These are phyloP conservation scores for Diplocarpon mali DNA, from an alignment of 2,329 filamentous ascomycete species.

Conservation along the genomic window DNA sequence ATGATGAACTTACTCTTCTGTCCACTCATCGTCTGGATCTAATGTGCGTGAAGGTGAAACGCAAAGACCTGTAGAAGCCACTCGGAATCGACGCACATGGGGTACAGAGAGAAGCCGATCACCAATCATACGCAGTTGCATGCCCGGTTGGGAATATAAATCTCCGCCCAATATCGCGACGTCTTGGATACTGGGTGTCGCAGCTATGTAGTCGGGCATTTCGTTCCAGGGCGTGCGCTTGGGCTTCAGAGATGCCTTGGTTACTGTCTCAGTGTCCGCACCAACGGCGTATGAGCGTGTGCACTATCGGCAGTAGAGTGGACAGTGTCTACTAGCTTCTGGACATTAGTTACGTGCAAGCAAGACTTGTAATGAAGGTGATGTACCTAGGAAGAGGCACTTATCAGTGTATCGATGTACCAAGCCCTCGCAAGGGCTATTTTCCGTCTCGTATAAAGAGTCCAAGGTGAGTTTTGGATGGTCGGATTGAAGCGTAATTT, in stretches of 20 bases:
- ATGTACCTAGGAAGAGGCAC: slow-evolving; percentile 47
- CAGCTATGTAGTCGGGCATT: slow-evolving; percentile 45
- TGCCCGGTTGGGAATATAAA: slow-evolving; percentile 43
- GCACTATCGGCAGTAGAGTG: slow-evolving; percentile 52
- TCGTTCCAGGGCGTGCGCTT: slow-evolving; percentile 38
- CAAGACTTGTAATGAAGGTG: neutral
- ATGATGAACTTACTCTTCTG: slow-evolving; percentile 26
- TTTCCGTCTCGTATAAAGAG: slow-evolving; percentile 45
- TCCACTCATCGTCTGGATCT: slow-evolving; percentile 42
- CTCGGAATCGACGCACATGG: slow-evolving; percentile 47
- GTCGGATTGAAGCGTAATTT: slow-evolving; percentile 40
- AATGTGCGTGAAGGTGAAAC: slow-evolving; percentile 46
- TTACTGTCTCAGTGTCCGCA: slow-evolving; percentile 39
- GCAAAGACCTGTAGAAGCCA: slow-evolving; percentile 51
- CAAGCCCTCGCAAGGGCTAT: slow-evolving; percentile 44
- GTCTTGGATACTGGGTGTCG: slow-evolving; percentile 38
- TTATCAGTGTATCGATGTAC: slow-evolving; percentile 56
- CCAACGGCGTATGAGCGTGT: slow-evolving; percentile 51
- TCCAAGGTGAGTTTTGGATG: slow-evolving; percentile 45
- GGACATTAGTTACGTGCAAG: neutral
- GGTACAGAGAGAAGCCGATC: slow-evolving; percentile 43
- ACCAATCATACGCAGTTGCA: slow-evolving; percentile 42
- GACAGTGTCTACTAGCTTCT: slow-evolving; percentile 46
- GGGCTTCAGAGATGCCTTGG: slow-evolving; percentile 34
- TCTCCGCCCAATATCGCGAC: slow-evolving; percentile 55